Evolutionary conservation across 371 early-diverging fungal species (phyloP).

Genomic region (Rhizopus delemar): DNA sequence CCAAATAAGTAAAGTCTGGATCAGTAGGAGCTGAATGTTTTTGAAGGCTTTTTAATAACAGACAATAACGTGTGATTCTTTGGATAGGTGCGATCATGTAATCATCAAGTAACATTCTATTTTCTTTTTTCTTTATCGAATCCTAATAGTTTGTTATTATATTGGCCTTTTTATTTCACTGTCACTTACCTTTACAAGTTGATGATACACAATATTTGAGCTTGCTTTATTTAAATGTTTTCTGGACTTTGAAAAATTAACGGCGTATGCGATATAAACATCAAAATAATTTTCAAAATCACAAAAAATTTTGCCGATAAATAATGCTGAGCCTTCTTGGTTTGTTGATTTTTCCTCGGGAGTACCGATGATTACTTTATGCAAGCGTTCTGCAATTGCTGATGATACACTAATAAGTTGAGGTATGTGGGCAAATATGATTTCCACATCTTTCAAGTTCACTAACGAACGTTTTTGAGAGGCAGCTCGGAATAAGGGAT

Average conservation of each 20-base stretch:
- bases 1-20: slow-evolving; percentile 36
- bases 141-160: slow-evolving; percentile 11
- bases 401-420: slow-evolving; percentile 31
- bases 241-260: slow-evolving; percentile 33
- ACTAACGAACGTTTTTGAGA: slow-evolving; percentile 21
- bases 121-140: slow-evolving; percentile 30
- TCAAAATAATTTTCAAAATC: slow-evolving; percentile 32
- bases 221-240: slow-evolving; percentile 28
- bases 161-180: neutral
- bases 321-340: neutral
- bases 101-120: slow-evolving; percentile 42
- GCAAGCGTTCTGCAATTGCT: slow-evolving; percentile 18
- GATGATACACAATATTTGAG: slow-evolving; percentile 34
- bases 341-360: slow-evolving; percentile 3
- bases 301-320: slow-evolving; percentile 33
- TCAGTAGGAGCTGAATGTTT: slow-evolving; percentile 45
- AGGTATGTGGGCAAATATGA: slow-evolving; percentile 42
- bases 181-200: slow-evolving; percentile 28
- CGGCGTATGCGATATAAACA: slow-evolving; percentile 35
- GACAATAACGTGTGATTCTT: slow-evolving; percentile 52
- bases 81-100: slow-evolving; percentile 61
- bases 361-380: slow-evolving; percentile 1
- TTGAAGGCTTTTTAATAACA: slow-evolving; percentile 48
- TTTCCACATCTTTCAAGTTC: slow-evolving; percentile 27
- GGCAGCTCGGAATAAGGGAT: slow-evolving; percentile 34